Conservation (phyloP, 2,329 filamentous ascomycete species). For the Taxawa tesnikishii region DNA sequence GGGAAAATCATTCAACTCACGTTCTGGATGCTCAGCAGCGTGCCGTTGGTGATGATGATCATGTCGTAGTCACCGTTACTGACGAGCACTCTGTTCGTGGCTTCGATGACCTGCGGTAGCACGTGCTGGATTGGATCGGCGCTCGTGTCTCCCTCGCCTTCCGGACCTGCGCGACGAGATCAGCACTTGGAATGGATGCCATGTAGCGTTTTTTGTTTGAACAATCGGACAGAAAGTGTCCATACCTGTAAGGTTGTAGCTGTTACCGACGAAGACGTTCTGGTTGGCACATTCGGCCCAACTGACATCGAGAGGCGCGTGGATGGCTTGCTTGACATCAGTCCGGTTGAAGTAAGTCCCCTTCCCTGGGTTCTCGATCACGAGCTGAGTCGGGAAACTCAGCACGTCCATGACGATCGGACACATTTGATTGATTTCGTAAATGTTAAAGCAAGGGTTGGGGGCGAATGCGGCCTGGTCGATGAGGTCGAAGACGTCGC, state of each 20-base stretch:
- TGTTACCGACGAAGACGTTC: conserved; percentile 14
- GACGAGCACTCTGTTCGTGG: conserved; percentile 39
- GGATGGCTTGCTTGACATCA: conserved; percentile 37
- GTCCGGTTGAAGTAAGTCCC: conserved; percentile 44
- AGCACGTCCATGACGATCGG: no score
- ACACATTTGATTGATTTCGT: no score
- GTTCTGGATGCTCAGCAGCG: conserved; percentile 40
- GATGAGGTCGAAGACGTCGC: no score
- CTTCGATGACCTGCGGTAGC: conserved; percentile 37
- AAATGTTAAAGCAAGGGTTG: conserved; percentile 67
- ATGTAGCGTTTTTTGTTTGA: no score
- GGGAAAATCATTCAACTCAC: conserved; percentile 43
- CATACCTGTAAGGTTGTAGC: conserved; percentile 10
- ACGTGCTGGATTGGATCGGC: conserved; percentile 16
- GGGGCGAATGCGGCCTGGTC: no score
- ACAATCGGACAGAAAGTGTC: no score
- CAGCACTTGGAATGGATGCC: no score
- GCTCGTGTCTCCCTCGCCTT: conserved; percentile 1
- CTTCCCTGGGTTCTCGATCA: no score
- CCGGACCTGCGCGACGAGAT: conserved; percentile 1
- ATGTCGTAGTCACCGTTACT: conserved; percentile 37
- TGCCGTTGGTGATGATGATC: conserved; percentile 38
- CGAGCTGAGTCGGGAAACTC: no score
- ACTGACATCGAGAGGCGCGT: conserved; percentile 26
- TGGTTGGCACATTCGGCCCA: conserved; percentile 24